Base-by-base conservation (phyloP, 306 rosid genomes). In the Delonix regia region DNA sequence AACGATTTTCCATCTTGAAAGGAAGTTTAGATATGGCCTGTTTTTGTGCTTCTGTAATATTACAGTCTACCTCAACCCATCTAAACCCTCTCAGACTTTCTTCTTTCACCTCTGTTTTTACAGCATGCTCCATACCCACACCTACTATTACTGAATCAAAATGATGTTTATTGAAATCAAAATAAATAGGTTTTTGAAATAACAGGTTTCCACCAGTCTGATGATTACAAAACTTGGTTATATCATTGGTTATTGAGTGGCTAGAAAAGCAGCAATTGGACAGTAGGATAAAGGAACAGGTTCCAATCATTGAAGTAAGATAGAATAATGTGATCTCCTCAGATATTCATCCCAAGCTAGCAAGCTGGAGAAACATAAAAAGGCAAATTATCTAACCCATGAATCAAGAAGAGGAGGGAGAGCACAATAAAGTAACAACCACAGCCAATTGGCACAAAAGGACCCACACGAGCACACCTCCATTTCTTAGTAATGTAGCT, bases 1-100 rank as follows among this genome's bases (percentile, higher is more conserved):
- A 87, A 69, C 97, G 94, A 28, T 89, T 89, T 33, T 64, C 74
- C 95, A 94, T 90, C 74, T 71, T 82, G 1, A 86, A 83, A 27
- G 97, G 89, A 52, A 94, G 92, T 72, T 82, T 80, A 44, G 87
- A 85, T 75, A 92, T 88, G 66, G 89, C 88, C 57, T 83, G 55
- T 28, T 83, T 78, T 73, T 92, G 97, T 67, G 78, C 79, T 45
- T 88, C 89, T 9, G 93, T 80, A 38, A 87, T 64, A 38, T 81
- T 34, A 27, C 44, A 45, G 7, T 89, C 78, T 47, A 88, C 53
- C 87, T 82, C 95, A 72, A 57, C 59, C 95, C 97, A 89, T 84
- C 76, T 87, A 84, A 86, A 89, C 83, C 74, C 69, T 62, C 80
- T 88, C 0, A 9, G 33, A 3, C 82, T 84, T 64, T 77, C 94